A percentile compares a stretch with the other conserved stretches of the same genome.
Evolutionary conservation across 176 grass and related monocot genomes (phyloP).

Genomic region (Thinopyrum elongatum): DNA sequence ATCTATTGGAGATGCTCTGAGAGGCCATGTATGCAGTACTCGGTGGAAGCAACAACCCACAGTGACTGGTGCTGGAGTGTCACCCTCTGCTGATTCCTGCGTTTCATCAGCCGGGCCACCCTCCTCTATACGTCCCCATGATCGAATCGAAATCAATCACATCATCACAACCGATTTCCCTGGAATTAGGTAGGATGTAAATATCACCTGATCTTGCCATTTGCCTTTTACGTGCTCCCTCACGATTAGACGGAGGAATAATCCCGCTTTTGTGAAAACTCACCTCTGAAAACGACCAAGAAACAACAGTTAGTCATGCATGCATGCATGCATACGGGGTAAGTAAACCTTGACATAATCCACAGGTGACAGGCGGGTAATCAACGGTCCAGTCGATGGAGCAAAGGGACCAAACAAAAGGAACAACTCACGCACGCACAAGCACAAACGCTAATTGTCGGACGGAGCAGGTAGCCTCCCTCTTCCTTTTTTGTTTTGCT

Average conservation of each 20-base stretch:
- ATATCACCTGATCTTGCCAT: not conserved
- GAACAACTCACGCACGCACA: not conserved
- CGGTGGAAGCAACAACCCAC: too few relatives aligned
- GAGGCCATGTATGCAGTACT: not conserved
- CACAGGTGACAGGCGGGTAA: too few relatives aligned
- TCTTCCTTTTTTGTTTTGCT: not conserved
- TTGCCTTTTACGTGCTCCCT: not conserved
- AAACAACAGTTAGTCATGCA: not conserved
- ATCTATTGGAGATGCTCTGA: too few relatives aligned
- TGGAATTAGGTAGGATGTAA: not conserved
- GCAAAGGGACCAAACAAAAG: too few relatives aligned
- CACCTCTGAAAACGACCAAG: not conserved
- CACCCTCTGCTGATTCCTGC: not conserved
- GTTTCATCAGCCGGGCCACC: not conserved
- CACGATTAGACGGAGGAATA: too few relatives aligned
- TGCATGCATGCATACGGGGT: not conserved
- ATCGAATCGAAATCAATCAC: not conserved
- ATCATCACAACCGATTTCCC: not conserved
- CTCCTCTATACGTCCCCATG: not conserved
- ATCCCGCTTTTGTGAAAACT: too few relatives aligned
- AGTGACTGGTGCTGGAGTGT: not conserved
- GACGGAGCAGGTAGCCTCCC: not conserved
- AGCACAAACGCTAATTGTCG: not conserved
- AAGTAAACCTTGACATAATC: too few relatives aligned
- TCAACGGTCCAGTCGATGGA: too few relatives aligned